These are phyloP conservation scores for Termitomyces sp. DNA, from an alignment of 768 basidiomycete genomes.

Conservation along the genomic window DNA sequence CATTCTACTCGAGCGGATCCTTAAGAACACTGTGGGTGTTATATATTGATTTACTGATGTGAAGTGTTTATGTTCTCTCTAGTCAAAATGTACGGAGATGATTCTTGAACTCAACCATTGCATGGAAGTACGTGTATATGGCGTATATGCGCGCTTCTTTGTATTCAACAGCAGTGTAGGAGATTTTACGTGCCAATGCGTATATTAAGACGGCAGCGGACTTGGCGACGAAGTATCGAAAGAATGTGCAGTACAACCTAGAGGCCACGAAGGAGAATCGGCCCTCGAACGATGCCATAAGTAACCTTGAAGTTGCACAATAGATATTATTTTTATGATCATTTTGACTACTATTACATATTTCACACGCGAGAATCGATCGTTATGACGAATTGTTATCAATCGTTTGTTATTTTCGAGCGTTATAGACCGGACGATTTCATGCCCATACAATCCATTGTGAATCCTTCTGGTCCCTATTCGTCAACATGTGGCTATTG, in stretches of 20 bases:
- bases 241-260: conserved; percentile 92
- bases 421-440: neutral
- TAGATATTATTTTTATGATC: no score
- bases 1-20: conserved; percentile 83
- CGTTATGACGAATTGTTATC: neutral
- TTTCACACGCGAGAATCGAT: neutral
- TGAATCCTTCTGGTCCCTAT: conserved; percentile 28
- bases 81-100: conserved; percentile 94
- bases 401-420: no score
- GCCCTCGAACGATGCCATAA: conserved; percentile 5
- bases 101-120: conserved; percentile 87
- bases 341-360: no score
- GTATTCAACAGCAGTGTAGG: conserved; percentile 38
- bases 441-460: conserved; percentile 29
- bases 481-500: conserved; percentile 68
- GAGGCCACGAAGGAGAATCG: conserved; percentile 58
- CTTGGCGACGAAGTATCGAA: conserved; percentile 81
- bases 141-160: neutral
- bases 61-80: neutral
- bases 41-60: neutral
- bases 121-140: conserved; percentile 53
- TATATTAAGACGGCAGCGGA: conserved; percentile 80
- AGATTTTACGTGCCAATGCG: conserved; percentile 75
- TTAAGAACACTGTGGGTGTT: conserved; percentile 73
- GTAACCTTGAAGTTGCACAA: no score